Conservation (phyloP, 495 filamentous ascomycete genomes). For the Penicillium lagena region DNA sequence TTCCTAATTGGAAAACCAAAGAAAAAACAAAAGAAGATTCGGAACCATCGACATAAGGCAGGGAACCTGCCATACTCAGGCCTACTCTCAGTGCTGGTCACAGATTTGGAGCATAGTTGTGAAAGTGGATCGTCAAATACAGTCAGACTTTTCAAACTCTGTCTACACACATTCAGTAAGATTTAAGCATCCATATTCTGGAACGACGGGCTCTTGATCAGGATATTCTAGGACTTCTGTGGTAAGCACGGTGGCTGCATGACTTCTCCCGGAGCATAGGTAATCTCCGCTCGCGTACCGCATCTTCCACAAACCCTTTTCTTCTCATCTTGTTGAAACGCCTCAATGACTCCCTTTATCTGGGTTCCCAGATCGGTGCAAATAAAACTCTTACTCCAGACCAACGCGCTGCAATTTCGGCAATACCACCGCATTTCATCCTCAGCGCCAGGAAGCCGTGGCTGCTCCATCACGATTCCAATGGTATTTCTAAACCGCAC, state of each 20-base stretch:
- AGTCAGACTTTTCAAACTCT: too few relatives aligned
- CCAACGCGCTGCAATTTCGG: constrained; percentile 55
- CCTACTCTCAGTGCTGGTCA: too few relatives aligned
- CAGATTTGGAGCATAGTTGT: too few relatives aligned
- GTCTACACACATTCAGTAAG: too few relatives aligned
- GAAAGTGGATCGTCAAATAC: too few relatives aligned
- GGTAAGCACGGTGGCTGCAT: constrained; percentile 27
- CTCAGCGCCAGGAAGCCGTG: constrained; percentile 58
- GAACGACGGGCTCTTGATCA: too few relatives aligned
- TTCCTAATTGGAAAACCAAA: too few relatives aligned
- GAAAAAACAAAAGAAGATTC: too few relatives aligned
- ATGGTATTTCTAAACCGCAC: constrained; percentile 64
- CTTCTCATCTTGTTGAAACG: constrained; percentile 64
- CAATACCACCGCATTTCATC: constrained; percentile 90
- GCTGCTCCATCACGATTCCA: constrained; percentile 87
- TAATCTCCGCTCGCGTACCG: constrained; percentile 59
- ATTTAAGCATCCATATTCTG: too few relatives aligned
- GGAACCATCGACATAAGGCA: too few relatives aligned
- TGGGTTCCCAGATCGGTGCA: constrained; percentile 91
- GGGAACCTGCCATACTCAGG: too few relatives aligned
- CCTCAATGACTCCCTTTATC: constrained; percentile 88
- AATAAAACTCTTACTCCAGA: constrained; percentile 81
- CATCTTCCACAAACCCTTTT: constrained; percentile 74
- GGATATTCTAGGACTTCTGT: too few relatives aligned
- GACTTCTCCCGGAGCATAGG: constrained; percentile 32